Conservation (phyloP, 345 rosid species). For the Populus davidiana region DNA sequence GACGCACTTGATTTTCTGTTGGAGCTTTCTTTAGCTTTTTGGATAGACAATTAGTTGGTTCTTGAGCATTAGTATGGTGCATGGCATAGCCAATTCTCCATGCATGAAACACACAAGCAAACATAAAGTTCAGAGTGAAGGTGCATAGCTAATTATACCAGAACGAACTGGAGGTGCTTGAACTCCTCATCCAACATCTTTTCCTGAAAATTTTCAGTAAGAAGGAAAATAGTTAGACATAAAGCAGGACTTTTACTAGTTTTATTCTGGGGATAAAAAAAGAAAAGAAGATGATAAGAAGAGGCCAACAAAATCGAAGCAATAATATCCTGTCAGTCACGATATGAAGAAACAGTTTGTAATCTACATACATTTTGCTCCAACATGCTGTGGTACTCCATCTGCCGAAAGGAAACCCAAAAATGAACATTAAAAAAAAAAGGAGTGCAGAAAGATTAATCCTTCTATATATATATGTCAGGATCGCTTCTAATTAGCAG, state of each 20-base stretch:
- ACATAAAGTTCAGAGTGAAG: neutral
- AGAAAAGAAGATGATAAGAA: neutral
- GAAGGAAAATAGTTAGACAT: neutral
- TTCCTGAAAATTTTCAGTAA: constrained; percentile 3
- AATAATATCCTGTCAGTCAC: neutral
- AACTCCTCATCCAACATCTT: constrained; percentile 20
- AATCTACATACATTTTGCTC: constrained; percentile 19
- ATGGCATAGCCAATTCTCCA: neutral
- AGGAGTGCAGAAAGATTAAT: neutral
- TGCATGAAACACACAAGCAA: neutral
- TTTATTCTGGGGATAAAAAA: neutral
- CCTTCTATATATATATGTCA: neutral
- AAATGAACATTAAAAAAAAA: neutral
- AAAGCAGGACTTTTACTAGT: neutral
- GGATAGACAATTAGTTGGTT: neutral
- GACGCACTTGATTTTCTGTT: neutral
- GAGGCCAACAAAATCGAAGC: neutral
- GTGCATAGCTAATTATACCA: constrained; percentile 8
- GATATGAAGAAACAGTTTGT: neutral
- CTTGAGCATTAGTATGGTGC: neutral
- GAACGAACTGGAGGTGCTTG: constrained; percentile 18
- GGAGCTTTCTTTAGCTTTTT: neutral
- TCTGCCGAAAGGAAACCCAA: constrained; percentile 4
- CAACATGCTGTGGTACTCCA: constrained; percentile 17
- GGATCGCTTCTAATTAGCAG: neutral